phyloP scores from a whole-genome alignment of 441 rosid genomes.

The Mallotus japonicus region DNA sequence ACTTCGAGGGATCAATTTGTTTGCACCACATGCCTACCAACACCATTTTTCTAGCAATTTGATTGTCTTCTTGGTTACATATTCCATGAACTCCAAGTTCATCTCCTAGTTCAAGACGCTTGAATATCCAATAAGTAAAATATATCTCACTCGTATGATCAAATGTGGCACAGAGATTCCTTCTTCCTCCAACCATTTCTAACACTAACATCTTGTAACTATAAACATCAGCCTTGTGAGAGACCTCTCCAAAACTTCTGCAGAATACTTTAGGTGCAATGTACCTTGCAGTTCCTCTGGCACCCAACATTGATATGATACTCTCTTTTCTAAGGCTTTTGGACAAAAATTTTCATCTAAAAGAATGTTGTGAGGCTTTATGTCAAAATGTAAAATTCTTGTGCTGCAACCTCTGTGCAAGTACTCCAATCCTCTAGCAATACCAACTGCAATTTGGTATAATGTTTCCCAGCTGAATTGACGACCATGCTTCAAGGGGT shows the following conservation, averaged over 20 bases:
- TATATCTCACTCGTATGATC: conserved; percentile 3
- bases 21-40: conserved; percentile 34
- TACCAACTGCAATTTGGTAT: too few species aligned
- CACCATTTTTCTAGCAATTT: conserved; percentile 22
- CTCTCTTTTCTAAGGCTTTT: too few species aligned
- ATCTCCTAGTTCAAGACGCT: conserved; percentile 19
- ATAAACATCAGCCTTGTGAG: conserved; percentile 30
- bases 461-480: too few species aligned
- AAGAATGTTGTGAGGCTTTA: too few species aligned
- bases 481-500: too few species aligned
- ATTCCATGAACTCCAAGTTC: conserved; percentile 4
- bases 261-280: conserved; percentile 25
- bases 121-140: conserved; percentile 17
- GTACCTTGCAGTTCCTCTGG: conserved; percentile 18
- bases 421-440: too few species aligned
- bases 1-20: conserved; percentile 22
- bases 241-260: conserved; percentile 22
- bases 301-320: background rate
- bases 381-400: too few species aligned
- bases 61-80: conserved; percentile 10
- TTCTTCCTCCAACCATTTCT: conserved; percentile 32
- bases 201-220: conserved; percentile 35
- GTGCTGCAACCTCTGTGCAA: too few species aligned
- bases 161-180: background rate
- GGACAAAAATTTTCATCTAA: too few species aligned